phyloP scores from a whole-genome alignment of 1,139 yeast genomes.

The Hyphopichia khmerensis region DNA sequence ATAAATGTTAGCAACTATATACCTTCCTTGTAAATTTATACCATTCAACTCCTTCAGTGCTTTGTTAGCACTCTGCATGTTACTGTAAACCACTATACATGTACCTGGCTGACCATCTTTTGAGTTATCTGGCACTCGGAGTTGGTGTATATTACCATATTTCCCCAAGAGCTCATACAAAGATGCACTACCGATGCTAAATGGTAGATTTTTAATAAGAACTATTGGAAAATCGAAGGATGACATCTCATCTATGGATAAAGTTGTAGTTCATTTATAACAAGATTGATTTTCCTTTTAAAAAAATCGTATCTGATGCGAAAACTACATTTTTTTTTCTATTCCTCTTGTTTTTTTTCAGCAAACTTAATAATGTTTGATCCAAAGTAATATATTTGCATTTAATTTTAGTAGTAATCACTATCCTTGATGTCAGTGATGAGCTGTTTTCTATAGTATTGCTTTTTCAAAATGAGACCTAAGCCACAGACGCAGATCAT shows the following conservation, averaged over 20 bases:
- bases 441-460: conserved; percentile 22
- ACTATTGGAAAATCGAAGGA: conserved; percentile 44
- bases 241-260: neutral
- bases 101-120: conserved; percentile 46
- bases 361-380: neutral
- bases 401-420: conserved; percentile 14
- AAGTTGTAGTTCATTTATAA: neutral
- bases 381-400: too few species aligned
- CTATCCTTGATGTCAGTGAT: conserved; percentile 29
- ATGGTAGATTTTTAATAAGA: conserved; percentile 60
- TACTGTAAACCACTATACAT: conserved; percentile 57
- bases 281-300: neutral
- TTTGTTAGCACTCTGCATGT: conserved; percentile 43
- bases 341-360: neutral
- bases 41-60: conserved; percentile 61
- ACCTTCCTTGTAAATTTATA: conserved; percentile 58
- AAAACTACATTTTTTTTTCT: neutral
- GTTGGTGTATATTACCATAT: conserved; percentile 57
- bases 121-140: conserved; percentile 46
- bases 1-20: conserved; percentile 51
- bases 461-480: conserved; percentile 14
- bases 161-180: conserved; percentile 55
- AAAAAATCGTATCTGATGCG: neutral
- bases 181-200: conserved; percentile 44
- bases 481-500: conserved; percentile 15